Evolutionary conservation across 2,329 filamentous ascomycete species (phyloP).

Genomic region (Xylaria polymorpha): DNA sequence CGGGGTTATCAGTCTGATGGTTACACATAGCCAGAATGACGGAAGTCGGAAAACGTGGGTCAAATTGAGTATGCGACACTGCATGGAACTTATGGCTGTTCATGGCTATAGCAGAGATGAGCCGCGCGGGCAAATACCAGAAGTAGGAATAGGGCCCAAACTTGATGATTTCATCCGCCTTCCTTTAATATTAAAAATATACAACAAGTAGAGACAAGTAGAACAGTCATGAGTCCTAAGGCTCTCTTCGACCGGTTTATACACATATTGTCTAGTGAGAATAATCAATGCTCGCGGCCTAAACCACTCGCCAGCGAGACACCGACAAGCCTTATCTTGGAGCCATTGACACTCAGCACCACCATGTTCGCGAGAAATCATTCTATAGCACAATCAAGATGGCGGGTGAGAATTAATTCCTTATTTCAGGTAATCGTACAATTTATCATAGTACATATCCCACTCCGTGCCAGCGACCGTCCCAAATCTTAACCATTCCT

Average conservation of each 20-base stretch:
- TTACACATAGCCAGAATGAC: not conserved
- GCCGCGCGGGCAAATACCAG: not conserved
- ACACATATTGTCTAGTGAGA: too few relatives aligned
- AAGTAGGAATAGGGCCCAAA: not conserved
- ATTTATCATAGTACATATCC: not conserved
- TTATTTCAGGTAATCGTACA: slow-evolving; percentile 6
- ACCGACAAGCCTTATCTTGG: too few relatives aligned
- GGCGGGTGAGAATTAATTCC: not conserved
- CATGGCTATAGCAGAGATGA: not conserved
- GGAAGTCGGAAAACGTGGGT: slow-evolving; percentile 2
- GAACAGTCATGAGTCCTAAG: too few relatives aligned
- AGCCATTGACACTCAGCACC: too few relatives aligned
- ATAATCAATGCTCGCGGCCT: too few relatives aligned
- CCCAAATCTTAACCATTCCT: not conserved
- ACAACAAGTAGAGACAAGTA: too few relatives aligned
- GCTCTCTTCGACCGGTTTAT: too few relatives aligned
- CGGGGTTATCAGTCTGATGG: not conserved
- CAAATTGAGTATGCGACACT: not conserved
- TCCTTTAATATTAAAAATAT: not conserved
- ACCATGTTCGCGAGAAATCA: not conserved
- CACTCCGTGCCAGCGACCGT: not conserved
- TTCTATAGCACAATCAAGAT: not conserved
- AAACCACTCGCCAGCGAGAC: too few relatives aligned
- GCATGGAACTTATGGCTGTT: slow-evolving; percentile 20
- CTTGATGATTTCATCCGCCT: not conserved